Conservation (phyloP, 306 rosid genomes). For the Glycine soja region DNA sequence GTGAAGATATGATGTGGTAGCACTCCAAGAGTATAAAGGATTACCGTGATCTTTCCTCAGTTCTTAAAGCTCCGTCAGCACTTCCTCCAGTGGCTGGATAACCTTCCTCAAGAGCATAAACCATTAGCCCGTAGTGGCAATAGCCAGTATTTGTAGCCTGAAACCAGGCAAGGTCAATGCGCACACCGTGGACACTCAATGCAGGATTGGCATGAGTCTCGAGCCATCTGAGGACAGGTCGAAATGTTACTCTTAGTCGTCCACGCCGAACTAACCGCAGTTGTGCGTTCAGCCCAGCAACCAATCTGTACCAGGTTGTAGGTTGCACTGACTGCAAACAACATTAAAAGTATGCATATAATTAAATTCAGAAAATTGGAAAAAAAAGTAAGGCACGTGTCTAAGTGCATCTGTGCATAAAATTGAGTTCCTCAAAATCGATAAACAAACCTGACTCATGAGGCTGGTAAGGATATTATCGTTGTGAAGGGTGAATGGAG, state of each 20-base stretch:
- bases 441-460: slow-evolving; percentile 92
- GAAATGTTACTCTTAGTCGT: slow-evolving; percentile 83
- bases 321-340: slow-evolving; percentile 85
- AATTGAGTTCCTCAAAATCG: slow-evolving; percentile 34
- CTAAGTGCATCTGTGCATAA: slow-evolving; percentile 17
- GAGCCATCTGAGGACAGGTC: slow-evolving; percentile 87
- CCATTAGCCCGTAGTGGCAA: slow-evolving; percentile 89
- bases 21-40: slow-evolving; percentile 31
- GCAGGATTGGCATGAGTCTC: slow-evolving; percentile 92
- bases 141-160: slow-evolving; percentile 90
- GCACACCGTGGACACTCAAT: slow-evolving; percentile 69
- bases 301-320: slow-evolving; percentile 92
- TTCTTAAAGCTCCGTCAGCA: slow-evolving; percentile 59
- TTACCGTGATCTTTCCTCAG: slow-evolving; percentile 73
- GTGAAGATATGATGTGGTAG: neutral
- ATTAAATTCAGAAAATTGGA: slow-evolving; percentile 1
- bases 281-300: slow-evolving; percentile 95
- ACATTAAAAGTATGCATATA: slow-evolving; percentile 27
- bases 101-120: slow-evolving; percentile 67
- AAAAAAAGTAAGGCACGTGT: neutral
- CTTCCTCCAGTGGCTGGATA: slow-evolving; percentile 49
- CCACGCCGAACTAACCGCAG: slow-evolving; percentile 92
- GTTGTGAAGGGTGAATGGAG: slow-evolving; percentile 85
- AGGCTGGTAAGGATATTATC: slow-evolving; percentile 96
- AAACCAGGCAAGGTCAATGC: slow-evolving; percentile 89